A percentile compares a stretch with the other conserved stretches of the same genome.
phyloP scores from a whole-genome alignment of 805 yeast species.

The Pichia manshurica region DNA sequence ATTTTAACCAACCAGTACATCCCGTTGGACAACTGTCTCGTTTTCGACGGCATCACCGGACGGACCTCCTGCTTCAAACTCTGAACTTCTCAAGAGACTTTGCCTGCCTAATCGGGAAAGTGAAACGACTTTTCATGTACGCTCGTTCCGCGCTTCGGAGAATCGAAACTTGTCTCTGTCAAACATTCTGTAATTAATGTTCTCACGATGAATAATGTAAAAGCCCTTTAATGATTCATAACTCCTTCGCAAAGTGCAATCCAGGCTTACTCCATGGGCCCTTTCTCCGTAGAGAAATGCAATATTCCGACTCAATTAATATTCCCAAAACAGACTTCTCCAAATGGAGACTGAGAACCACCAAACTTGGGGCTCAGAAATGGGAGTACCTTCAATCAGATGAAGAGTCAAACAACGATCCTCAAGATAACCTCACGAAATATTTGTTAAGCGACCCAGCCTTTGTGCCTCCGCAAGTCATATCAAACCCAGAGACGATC shows the following conservation, averaged over 20 bases:
- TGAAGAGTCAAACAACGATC: constrained; percentile 32
- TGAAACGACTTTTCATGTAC: not conserved
- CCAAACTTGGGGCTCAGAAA: constrained; percentile 67
- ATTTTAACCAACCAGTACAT: constrained; percentile 70
- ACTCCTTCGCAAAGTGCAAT: no score
- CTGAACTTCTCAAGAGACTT: not conserved
- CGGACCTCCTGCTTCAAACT: constrained; percentile 26
- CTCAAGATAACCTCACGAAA: constrained; percentile 52
- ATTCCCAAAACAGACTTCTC: constrained; percentile 61
- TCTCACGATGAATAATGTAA: no score
- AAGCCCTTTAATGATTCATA: no score
- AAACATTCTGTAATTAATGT: no score
- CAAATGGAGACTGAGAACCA: constrained; percentile 71
- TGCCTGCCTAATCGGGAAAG: not conserved
- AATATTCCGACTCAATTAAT: constrained; percentile 66
- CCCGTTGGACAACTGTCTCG: constrained; percentile 64
- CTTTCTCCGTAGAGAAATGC: constrained; percentile 19
- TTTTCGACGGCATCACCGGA: constrained; percentile 68
- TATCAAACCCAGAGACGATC: constrained; percentile 32
- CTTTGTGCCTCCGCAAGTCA: constrained; percentile 12
- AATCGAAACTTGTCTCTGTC: no score
- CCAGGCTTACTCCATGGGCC: no score
- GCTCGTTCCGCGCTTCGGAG: constrained; percentile 2
- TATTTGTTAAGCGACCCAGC: constrained; percentile 35
- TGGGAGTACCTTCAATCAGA: constrained; percentile 60